Base-by-base conservation (phyloP, 768 basidiomycete species). In the Glaciozyma antarctica region DNA sequence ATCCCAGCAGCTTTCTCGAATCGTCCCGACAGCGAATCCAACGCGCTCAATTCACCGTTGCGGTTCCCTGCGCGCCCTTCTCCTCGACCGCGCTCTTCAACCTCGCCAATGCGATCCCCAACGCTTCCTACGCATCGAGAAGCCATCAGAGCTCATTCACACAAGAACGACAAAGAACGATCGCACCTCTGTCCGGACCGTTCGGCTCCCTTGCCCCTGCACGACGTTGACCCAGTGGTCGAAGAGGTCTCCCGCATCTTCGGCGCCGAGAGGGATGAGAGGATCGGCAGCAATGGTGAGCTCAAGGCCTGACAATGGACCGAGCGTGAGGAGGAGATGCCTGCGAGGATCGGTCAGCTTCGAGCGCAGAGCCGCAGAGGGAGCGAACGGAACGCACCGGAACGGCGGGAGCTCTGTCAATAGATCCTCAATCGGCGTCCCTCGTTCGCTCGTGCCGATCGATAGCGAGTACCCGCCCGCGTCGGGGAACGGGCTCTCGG, bases 221-320 rank as follows among this genome's bases (percentile, higher is more conserved):
- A 59, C 59, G 44, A 66, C 61, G 30, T 66, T 66, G 47, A 66
- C 45, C 65, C 65, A 66, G 44, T 56, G 32, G 53, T 66, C 65
- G 41, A 66, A 66, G 24, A 60, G 32, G 26, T 30, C 45, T 24
- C 43, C 52, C 15, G 60, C 45, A 32, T 66, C 54, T 19, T 66
- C 65, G 32, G 65, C 65, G 22, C 43, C 30, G 21, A 66, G 24
- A 22, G 62, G 62, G 15, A 66, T 38, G 15, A 43, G 21, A 2
- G 30, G 62, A 21, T 66, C 48, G 58, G 62, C 64, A 7, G 63
- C 65, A 19, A 66, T 57, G n/a, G 44, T 58, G n/a, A 66, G 55
- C 54, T 66, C 65, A 24, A 66, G 48, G 1, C 65, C 65, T 12
- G 65, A 59, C 1, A 66, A 47, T 26, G 57, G 57, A 12, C 65